Evolutionary conservation across 345 rosid genomes (phyloP).

Genomic region (Clarkia xantiana): DNA sequence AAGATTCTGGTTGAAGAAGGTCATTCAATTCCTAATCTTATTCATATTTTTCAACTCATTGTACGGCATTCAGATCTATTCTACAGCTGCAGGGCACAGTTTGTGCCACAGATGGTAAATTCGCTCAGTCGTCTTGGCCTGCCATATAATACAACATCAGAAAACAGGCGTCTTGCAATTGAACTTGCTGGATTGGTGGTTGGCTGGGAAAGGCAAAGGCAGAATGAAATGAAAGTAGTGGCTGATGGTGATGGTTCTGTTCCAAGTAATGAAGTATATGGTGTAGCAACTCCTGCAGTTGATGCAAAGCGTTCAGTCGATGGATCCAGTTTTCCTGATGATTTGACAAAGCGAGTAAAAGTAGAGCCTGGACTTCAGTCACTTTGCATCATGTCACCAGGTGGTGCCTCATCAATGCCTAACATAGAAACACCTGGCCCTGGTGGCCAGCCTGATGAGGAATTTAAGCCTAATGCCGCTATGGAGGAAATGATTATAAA

Average conservation of each 20-base stretch:
- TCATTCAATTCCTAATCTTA: constrained; percentile 86
- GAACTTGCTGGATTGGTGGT: constrained; percentile 99
- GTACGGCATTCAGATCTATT: constrained; percentile 97
- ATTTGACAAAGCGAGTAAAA: constrained; percentile 70
- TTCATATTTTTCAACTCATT: constrained; percentile 96
- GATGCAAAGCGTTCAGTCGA: constrained; percentile 71
- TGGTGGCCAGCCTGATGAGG: constrained; percentile 94
- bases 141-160: constrained; percentile 85
- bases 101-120: constrained; percentile 99
- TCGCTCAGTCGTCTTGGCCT: constrained; percentile 95
- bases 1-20: constrained; percentile 98
- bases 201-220: constrained; percentile 97
- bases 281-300: constrained; percentile 29
- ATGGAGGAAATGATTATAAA: constrained; percentile 99
- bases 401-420: constrained; percentile 75
- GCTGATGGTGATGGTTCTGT: constrained; percentile 52
- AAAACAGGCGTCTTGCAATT: constrained; percentile 93
- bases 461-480: constrained; percentile 98
- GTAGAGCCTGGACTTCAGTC: constrained; percentile 96
- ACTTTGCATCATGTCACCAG: constrained; percentile 89
- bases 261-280: constrained; percentile 45
- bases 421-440: constrained; percentile 94
- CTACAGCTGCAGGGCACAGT: constrained; percentile 95
- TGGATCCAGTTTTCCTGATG: constrained; percentile 70
- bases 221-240: constrained; percentile 64